phyloP scores from a whole-genome alignment of 2,329 filamentous ascomycete species.

The Fusarium sarcochroum region DNA sequence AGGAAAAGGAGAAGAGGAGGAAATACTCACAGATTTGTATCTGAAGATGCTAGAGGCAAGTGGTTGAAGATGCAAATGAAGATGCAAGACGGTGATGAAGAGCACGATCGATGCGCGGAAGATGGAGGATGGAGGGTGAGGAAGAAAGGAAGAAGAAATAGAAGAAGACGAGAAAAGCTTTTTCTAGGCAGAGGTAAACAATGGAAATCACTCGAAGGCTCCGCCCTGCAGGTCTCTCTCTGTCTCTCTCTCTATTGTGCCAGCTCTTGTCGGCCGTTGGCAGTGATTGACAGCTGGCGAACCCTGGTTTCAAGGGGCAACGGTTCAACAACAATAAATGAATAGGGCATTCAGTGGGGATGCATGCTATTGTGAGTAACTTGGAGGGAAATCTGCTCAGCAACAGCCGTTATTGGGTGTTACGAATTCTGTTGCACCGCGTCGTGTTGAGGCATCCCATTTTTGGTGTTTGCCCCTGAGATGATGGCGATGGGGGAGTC shows the following conservation, averaged over 20 bases:
- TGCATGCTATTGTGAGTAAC: not conserved
- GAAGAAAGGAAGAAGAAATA: conserved; percentile 15
- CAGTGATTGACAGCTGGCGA: conserved; percentile 27
- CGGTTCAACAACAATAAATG: conserved; percentile 20
- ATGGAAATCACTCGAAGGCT: conserved; percentile 6
- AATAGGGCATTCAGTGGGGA: conserved; percentile 1
- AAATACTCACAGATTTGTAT: conserved; percentile 30
- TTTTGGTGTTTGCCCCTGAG: conserved; percentile 35
- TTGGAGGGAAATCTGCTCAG: not conserved
- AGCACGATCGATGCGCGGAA: conserved; percentile 26
- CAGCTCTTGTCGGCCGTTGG: conserved; percentile 18
- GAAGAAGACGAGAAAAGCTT: conserved; percentile 14
- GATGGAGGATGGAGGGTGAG: conserved; percentile 4
- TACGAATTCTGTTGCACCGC: conserved; percentile 31
- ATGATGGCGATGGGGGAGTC: conserved; percentile 2
- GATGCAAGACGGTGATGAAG: conserved; percentile 20
- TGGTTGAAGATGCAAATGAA: conserved; percentile 10
- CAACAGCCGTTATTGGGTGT: conserved; percentile 37
- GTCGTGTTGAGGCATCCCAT: conserved; percentile 31
- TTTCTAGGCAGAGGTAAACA: conserved; percentile 37
- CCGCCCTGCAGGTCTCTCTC: conserved; percentile 4
- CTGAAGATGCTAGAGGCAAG: conserved; percentile 22
- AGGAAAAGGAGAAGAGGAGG: too few species aligned
- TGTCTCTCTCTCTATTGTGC: conserved; percentile 6
- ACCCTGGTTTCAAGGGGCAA: conserved; percentile 39